These are phyloP conservation scores for Penicillium olsonii DNA, from an alignment of 2,329 filamentous ascomycete genomes.

Conservation along the genomic window DNA sequence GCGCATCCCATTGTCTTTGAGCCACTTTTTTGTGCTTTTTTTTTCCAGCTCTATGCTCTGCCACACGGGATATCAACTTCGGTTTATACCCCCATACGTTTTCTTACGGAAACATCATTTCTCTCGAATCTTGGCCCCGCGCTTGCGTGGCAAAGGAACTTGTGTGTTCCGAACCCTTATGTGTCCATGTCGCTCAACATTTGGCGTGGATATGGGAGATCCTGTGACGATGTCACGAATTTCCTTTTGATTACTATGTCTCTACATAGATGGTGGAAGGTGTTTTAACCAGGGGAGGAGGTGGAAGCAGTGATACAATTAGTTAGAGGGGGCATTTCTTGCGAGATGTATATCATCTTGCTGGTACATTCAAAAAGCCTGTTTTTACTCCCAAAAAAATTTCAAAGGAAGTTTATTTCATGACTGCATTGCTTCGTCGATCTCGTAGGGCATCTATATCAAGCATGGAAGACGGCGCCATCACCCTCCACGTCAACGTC, in stretches of 20 bases:
- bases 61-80: constrained; percentile 18
- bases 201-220: constrained; percentile 16
- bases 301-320: background rate
- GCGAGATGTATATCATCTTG: constrained; percentile 11
- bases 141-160: background rate
- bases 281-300: background rate
- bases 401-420: constrained; percentile 24
- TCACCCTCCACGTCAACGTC: constrained; percentile 4
- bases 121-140: constrained; percentile 1
- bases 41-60: constrained; percentile 11
- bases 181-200: constrained; percentile 10
- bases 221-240: constrained; percentile 27
- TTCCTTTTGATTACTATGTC: constrained; percentile 18
- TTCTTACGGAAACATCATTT: constrained; percentile 16
- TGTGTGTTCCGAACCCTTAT: constrained; percentile 2
- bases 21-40: constrained; percentile 4
- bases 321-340: background rate
- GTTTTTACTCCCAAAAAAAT: constrained; percentile 25
- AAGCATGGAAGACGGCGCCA: constrained; percentile 8
- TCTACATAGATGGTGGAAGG: constrained; percentile 16
- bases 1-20: constrained; percentile 3
- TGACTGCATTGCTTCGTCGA: background rate
- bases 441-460: background rate
- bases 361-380: constrained; percentile 23
- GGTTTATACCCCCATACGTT: constrained; percentile 18